These are phyloP conservation scores for Lathyrus sativus DNA, from an alignment of 306 rosid species.

Conservation along the genomic window DNA sequence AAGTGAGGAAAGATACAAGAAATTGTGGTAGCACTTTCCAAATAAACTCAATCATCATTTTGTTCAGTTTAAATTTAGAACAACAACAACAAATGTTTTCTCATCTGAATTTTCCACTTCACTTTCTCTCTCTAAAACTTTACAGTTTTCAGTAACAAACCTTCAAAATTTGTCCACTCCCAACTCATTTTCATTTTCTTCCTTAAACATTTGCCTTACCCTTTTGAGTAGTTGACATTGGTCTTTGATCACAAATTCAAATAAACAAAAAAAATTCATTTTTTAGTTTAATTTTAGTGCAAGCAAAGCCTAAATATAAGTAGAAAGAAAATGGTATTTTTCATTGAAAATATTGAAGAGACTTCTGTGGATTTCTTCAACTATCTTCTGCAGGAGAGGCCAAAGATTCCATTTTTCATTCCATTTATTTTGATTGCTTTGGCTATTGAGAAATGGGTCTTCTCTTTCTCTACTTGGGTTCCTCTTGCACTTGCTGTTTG, in stretches of 20 bases:
- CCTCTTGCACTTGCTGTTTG: constrained; percentile 75
- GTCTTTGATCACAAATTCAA: constrained; percentile 13
- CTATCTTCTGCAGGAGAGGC: constrained; percentile 56
- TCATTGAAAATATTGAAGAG: constrained; percentile 45
- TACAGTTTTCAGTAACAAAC: neutral
- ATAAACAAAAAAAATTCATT: neutral
- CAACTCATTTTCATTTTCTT: neutral
- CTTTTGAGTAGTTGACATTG: constrained; percentile 27
- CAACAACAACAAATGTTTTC: neutral
- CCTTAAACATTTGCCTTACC: neutral
- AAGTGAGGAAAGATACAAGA: neutral
- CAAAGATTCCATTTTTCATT: constrained; percentile 53
- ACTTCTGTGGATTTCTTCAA: constrained; percentile 56
- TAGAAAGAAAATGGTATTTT: constrained; percentile 42
- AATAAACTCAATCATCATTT: neutral
- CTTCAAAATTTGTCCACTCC: constrained; percentile 38
- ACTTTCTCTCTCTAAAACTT: neutral
- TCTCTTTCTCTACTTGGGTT: constrained; percentile 85
- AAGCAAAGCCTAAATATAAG: constrained; percentile 46
- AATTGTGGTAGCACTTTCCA: neutral
- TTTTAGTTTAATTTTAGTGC: constrained; percentile 36
- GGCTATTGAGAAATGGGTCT: constrained; percentile 83
- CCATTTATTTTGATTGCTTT: constrained; percentile 76
- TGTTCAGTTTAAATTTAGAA: neutral
- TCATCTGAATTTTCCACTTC: constrained; percentile 19